Evolutionary conservation across 129 eudicot species (phyloP), one percentile per base, ranked within the genome.

Genomic region (Gnaphalium uliginosum): DNA sequence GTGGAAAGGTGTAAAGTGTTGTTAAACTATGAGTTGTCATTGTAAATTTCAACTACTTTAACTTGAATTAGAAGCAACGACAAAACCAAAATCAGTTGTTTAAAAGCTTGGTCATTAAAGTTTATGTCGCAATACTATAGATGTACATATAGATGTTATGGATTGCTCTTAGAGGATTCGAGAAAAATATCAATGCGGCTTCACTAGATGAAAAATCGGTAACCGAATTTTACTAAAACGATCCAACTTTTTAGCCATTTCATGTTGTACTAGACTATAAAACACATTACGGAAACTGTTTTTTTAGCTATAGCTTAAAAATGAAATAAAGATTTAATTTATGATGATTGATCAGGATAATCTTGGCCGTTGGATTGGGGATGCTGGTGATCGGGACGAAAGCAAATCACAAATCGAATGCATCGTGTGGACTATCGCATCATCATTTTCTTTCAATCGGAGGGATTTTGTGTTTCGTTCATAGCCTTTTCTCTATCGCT

Each of bases 391-490:
- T 85, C 19, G 98, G 98, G 58, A 90, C 93, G 21, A 76, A 66
- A 63, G 86, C 98, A 71, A 93, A 93, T 83, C 56, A 76, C 68
- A 88, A 90, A 72, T 77, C 92, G 22, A 90, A 87, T 76, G 85
- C 89, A 14, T 88, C 96, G 0, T 93, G 98, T 71, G 98, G 98
- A 21, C 68, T 93, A 24, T 82, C 89, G 9, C 89, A 90, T 81
- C 96, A 86, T 81, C 94, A 85, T 81, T 90, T 87, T 63, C 83
- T 93, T 15, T 90, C 96, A 0, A 84, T 89, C n/a, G 98, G 98
- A 72, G 98, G 98, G 76, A 86, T 90, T 37, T 57, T 93, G 69
- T 93, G 98, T 70, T 73, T 90, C 59, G 96, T 93, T 72, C 98
- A 93, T 88, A 87, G 89, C 61, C 74, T 90, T 14, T 86, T 88